Evolutionary conservation across 768 basidiomycete species (phyloP), one percentile per base, ranked within the genome.

Genomic region (Guyanaporus albipodus): DNA sequence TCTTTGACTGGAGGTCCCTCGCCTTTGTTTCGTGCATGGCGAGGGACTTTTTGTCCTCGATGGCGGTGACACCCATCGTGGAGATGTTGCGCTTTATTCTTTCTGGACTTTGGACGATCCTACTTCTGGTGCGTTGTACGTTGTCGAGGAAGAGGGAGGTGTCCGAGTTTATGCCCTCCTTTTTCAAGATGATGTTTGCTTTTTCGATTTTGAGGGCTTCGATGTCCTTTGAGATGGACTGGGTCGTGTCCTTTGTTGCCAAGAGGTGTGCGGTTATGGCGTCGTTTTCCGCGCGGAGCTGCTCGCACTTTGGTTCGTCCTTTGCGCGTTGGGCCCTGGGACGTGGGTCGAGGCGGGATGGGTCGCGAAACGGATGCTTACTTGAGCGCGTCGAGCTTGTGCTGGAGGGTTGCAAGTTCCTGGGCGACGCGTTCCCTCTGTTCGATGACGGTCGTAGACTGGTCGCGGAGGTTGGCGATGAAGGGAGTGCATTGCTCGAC

Each of bases 51-150:
- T 88, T 88, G 54, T 94, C 90, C 44, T 86, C 84, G 15, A 76
- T 63, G 1, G 81, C 80, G 0, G 77, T 81, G 6, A 70, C 61
- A 3, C 78, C 75, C 86, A 95, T 91, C n/a, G 79, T 73, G 10
- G 75, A 67, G 56, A 95, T 95, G 34, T 81, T 87, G 41, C 83
- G 80, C 61, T 85, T 87, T 55, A 95, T 86, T 36, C 92, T 78
- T 38, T 95, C 93, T 0, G 93, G 93, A 0, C 90, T 92, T 63
- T 92, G 89, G 4, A 96, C 91, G 52, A 96, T 85, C 22, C 91
- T 81, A 23, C 80, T 72, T 40, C 80, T 75, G 0, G 82, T 82
- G 34, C 83, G 79, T 11, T 70, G 67, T 52, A 89, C 82, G 36
- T 74, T 71, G 46, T 87, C 83, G 33, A 76, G 70, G 19, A 83